Conservation (phyloP, 2,329 filamentous ascomycete species). For the Aspergillus pseudonomiae region DNA sequence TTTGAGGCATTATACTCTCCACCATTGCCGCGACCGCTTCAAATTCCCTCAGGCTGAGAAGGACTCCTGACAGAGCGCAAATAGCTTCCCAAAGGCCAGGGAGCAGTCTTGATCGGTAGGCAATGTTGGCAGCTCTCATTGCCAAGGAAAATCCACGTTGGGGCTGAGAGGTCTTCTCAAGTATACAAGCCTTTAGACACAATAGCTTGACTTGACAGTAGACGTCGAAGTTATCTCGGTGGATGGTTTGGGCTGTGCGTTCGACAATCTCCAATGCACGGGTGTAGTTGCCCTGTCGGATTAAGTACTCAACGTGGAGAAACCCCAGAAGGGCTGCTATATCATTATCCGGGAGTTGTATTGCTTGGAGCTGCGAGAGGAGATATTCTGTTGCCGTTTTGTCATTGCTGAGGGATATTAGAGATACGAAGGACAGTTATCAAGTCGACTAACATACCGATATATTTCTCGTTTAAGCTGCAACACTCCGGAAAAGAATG, state of each 20-base stretch:
- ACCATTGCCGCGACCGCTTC: constrained; percentile 67
- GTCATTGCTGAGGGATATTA: constrained; percentile 52
- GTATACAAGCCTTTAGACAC: constrained; percentile 71
- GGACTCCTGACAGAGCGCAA: constrained; percentile 66
- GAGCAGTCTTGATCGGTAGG: constrained; percentile 70
- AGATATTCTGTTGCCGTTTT: constrained; percentile 60
- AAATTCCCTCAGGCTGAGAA: constrained; percentile 73
- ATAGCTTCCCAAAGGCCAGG: constrained; percentile 74
- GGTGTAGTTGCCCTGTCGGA: constrained; percentile 56
- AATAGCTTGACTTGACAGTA: constrained; percentile 71
- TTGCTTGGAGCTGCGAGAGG: constrained; percentile 59
- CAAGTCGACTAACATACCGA: constrained; percentile 32
- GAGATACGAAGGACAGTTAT: background rate
- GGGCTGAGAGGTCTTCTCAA: constrained; percentile 68
- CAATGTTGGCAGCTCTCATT: constrained; percentile 73
- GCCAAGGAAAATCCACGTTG: constrained; percentile 77
- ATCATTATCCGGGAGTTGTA: constrained; percentile 59
- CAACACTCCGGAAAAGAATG: constrained; percentile 46
- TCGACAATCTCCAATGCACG: constrained; percentile 60
- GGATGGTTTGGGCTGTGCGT: constrained; percentile 54
- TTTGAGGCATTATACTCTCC: constrained; percentile 71
- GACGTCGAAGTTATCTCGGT: constrained; percentile 62
- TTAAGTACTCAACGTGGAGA: constrained; percentile 62
- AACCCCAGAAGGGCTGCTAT: constrained; percentile 62
- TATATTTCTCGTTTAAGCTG: constrained; percentile 47